Conservation (phyloP, 306 rosid genomes). For the Amphicarpaea edgeworthii region DNA sequence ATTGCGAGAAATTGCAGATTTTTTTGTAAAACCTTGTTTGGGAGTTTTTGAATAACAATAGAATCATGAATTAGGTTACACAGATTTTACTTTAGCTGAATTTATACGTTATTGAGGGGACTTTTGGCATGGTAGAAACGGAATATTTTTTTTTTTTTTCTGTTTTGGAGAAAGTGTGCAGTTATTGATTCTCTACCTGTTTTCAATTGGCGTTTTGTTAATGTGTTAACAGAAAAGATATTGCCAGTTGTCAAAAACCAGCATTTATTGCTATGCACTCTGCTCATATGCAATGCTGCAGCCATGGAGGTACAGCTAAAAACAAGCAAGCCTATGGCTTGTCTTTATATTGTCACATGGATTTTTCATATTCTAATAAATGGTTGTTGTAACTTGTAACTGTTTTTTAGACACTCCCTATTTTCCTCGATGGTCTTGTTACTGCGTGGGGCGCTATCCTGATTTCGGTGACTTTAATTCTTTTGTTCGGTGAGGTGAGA, state of each 20-base stretch:
- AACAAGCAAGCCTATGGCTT: constrained; percentile 1
- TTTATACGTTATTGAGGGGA: not conserved
- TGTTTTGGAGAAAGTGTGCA: constrained; percentile 5
- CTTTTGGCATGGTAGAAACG: constrained; percentile 11
- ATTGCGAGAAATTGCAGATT: not conserved
- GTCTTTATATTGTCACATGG: constrained; percentile 12
- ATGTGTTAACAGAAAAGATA: constrained; percentile 49
- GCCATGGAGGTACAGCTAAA: constrained; percentile 56
- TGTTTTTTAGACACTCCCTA: constrained; percentile 54
- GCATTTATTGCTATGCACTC: constrained; percentile 60
- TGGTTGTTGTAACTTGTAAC: not conserved
- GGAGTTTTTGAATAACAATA: not conserved
- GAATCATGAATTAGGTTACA: not conserved
- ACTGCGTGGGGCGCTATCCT: constrained; percentile 66
- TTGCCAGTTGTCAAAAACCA: constrained; percentile 61
- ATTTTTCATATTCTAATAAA: constrained; percentile 21
- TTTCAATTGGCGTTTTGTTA: constrained; percentile 32
- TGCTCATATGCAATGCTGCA: constrained; percentile 59
- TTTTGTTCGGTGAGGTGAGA: constrained; percentile 60
- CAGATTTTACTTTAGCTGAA: constrained; percentile 12
- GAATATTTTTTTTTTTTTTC: not conserved
- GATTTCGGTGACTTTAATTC: constrained; percentile 58
- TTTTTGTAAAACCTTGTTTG: not conserved
- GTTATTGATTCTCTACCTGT: not conserved
- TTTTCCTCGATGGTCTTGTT: constrained; percentile 59